These are phyloP conservation scores for Lomentospora prolificans DNA, from an alignment of 2,329 filamentous ascomycete genomes.

Conservation along the genomic window DNA sequence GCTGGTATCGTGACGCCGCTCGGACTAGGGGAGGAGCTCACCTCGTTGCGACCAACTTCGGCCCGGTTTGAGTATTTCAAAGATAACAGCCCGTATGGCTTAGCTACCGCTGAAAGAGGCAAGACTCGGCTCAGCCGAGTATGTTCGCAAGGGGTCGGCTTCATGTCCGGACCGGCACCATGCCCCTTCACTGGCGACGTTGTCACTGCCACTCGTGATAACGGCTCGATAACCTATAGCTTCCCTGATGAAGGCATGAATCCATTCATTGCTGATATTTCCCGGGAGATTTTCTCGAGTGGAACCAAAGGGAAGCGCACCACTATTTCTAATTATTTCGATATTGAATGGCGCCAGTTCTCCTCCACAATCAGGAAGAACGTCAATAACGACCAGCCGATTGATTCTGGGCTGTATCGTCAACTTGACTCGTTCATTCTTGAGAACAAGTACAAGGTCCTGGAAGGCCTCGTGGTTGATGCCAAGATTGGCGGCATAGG, in stretches of 20 bases:
- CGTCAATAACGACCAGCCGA: slow-evolving; percentile 21
- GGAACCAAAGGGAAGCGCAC: slow-evolving; percentile 17
- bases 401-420: slow-evolving; percentile 17
- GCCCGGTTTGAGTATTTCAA: slow-evolving; percentile 25
- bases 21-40: slow-evolving; percentile 29
- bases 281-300: slow-evolving; percentile 27
- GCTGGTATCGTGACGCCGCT: slow-evolving; percentile 35
- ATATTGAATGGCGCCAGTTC: slow-evolving; percentile 25
- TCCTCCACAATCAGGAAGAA: slow-evolving; percentile 13
- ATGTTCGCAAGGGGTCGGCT: not conserved
- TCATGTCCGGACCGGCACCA: slow-evolving; percentile 16
- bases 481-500: slow-evolving; percentile 29
- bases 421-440: slow-evolving; percentile 20
- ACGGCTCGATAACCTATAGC: slow-evolving; percentile 14
- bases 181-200: slow-evolving; percentile 16
- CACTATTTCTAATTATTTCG: slow-evolving; percentile 31
- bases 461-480: slow-evolving; percentile 36
- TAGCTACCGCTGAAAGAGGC: slow-evolving; percentile 26
- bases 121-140: slow-evolving; percentile 14
- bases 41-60: not conserved
- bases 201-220: slow-evolving; percentile 13
- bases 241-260: slow-evolving; percentile 12
- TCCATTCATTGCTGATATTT: slow-evolving; percentile 20
- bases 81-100: slow-evolving; percentile 26
- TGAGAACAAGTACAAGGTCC: slow-evolving; percentile 19